Evolutionary conservation across 306 rosid genomes (phyloP), one percentile per base, ranked within the genome.

Genomic region (Lathyrus oleraceus): DNA sequence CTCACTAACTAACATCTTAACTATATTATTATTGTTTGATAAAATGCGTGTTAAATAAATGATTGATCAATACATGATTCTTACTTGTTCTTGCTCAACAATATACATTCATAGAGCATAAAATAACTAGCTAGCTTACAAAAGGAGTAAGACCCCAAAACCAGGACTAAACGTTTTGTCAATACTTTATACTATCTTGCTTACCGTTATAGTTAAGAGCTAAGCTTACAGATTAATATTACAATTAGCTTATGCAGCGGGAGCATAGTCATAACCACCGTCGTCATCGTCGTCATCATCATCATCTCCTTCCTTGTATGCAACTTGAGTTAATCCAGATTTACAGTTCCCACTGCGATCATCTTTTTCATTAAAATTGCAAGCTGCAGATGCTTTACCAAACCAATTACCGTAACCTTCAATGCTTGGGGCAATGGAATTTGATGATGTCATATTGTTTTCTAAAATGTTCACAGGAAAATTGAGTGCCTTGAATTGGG

Each of bases 261-360:
- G 78, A 30, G 88, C 87, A 58, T 72, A 86, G 47, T 81, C 91
- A 27, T 61, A 73, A 27, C 7, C 70, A 1, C 43, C 78, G 7
- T 68, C 78, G 5, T 68, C 75, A 2, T 75, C 76, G 1, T 32
- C 38, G 7, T 30, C 35, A 5, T 30, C 7, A 6, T 83, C 83
- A 1, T 81, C 90, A 15, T 77, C 82, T 23, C 71, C 71, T 52
- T 76, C 65, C 10, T 13, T 40, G 35, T 32, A 69, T 53, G 79
- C 82, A n/a, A 77, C 80, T 0, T 69, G 81, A 42, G 82, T 72
- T 30, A 62, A 80, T 63, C 74, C 76, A 16, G 67, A 80, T 6
- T 20, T 52, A 3, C 32, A 76, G 5, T 71, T 67, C 5, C 67
- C 67, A 13, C n/a, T 67, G 0, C 74, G 32, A 54, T 27, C 20